Percentiles rank a stretch among this genome's conserved stretches.
phyloP scores from a whole-genome alignment of 208 protist species.

The Trypanosoma melophagium region DNA sequence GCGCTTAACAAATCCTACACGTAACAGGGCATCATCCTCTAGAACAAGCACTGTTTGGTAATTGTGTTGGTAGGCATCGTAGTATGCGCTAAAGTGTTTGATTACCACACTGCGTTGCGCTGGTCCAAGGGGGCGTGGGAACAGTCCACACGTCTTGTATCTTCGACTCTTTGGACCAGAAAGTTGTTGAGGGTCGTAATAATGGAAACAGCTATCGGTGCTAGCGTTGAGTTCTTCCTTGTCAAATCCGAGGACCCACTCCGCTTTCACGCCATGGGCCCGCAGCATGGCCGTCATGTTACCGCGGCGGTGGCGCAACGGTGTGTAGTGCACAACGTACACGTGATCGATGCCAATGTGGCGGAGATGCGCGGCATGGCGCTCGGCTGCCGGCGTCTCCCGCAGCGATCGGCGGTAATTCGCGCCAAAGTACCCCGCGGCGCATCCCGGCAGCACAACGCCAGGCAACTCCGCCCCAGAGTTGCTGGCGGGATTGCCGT shows the following conservation, averaged over 20 bases:
- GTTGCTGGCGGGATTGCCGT: too few relatives aligned
- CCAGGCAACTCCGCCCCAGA: not conserved
- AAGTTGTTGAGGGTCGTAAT: not conserved
- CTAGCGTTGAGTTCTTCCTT: constrained; percentile 17
- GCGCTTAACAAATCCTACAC: constrained; percentile 10
- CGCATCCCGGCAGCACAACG: constrained; percentile 18
- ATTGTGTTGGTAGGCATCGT: constrained; percentile 26
- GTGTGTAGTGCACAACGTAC: constrained; percentile 39
- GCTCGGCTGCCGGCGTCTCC: not conserved
- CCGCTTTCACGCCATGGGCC: constrained; percentile 12
- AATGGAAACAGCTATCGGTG: constrained; percentile 26
- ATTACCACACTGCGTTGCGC: constrained; percentile 17
- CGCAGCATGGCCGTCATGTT: constrained; percentile 13
- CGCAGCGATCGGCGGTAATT: constrained; percentile 15
- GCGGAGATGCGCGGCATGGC: not conserved
- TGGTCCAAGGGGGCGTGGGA: not conserved
- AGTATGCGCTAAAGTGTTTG: constrained; percentile 31
- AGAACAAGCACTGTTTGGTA: constrained; percentile 22
- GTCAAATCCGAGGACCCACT: constrained; percentile 33
- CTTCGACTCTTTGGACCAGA: not conserved
- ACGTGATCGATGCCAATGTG: constrained; percentile 28
- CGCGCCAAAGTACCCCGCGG: constrained; percentile 9
- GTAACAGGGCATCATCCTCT: constrained; percentile 34
- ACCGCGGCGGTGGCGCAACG: constrained; percentile 11
- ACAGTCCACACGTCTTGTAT: not conserved